Evolutionary conservation across 2,329 filamentous ascomycete genomes (phyloP).

Genomic region (Colletotrichum australisinense): DNA sequence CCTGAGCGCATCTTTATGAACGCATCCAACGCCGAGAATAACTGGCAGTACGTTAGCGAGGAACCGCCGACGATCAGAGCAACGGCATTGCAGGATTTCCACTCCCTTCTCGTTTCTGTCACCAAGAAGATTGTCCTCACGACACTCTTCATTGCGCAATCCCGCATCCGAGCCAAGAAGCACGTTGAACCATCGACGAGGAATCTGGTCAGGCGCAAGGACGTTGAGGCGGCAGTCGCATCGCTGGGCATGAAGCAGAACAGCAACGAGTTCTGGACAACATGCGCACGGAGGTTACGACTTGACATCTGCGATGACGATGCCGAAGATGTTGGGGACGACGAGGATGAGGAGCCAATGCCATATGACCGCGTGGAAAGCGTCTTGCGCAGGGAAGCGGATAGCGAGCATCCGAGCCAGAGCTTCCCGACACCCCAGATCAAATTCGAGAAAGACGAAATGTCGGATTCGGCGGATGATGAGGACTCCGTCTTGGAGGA

Average conservation of each 20-base stretch:
- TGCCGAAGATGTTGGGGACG: slow-evolving; percentile 11
- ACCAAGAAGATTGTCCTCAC: slow-evolving; percentile 79
- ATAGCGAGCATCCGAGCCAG: neutral
- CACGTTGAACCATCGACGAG: slow-evolving; percentile 41
- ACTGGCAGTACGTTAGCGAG: slow-evolving; percentile 74
- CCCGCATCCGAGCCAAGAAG: slow-evolving; percentile 69
- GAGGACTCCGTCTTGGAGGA: neutral
- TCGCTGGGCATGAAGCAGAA: slow-evolving; percentile 57
- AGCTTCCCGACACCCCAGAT: neutral
- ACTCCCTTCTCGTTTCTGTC: slow-evolving; percentile 73
- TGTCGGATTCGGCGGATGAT: neutral
- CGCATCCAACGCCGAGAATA: slow-evolving; percentile 66
- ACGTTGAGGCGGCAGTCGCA: slow-evolving; percentile 61
- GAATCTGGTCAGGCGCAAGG: slow-evolving; percentile 52
- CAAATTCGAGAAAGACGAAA: neutral
- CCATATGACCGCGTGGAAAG: slow-evolving; percentile 57
- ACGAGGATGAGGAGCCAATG: slow-evolving; percentile 45
- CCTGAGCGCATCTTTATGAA: slow-evolving; percentile 83
- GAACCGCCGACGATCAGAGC: slow-evolving; percentile 77
- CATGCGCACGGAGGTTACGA: slow-evolving; percentile 59
- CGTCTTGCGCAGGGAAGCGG: slow-evolving; percentile 42
- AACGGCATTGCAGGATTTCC: slow-evolving; percentile 81
- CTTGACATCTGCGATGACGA: slow-evolving; percentile 58
- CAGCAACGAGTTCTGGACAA: slow-evolving; percentile 57
- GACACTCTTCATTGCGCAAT: slow-evolving; percentile 76